Evolutionary conservation across 2,329 filamentous ascomycete species (phyloP).

Genomic region (Drechslerella coelobrocha): DNA sequence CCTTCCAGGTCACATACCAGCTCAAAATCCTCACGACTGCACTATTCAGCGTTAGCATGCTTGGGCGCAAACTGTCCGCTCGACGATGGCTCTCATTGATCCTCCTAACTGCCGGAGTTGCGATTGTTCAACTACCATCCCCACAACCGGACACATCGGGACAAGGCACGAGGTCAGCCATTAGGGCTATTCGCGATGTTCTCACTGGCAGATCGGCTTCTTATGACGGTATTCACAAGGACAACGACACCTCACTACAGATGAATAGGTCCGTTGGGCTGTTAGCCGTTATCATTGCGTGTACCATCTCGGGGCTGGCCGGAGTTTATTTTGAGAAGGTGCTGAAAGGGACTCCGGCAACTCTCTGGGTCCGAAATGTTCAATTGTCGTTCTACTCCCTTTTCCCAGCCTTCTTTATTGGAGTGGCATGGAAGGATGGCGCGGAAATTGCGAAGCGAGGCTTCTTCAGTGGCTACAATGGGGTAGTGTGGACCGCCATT

Average conservation of each 20-base stretch:
- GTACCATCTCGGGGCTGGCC: conserved; percentile 80
- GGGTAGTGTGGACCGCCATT: conserved; percentile 86
- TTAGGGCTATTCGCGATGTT: conserved; percentile 80
- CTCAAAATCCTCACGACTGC: conserved; percentile 92
- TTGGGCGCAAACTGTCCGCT: conserved; percentile 72
- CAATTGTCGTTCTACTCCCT: conserved; percentile 94
- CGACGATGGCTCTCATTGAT: conserved; percentile 82
- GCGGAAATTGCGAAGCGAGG: conserved; percentile 80
- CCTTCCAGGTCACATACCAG: conserved; percentile 93
- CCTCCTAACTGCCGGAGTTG: conserved; percentile 80
- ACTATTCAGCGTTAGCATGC: conserved; percentile 79
- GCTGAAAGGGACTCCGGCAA: conserved; percentile 82
- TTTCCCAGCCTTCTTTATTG: conserved; percentile 84
- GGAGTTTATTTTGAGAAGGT: conserved; percentile 91
- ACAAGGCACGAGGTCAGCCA: conserved; percentile 71
- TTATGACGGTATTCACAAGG: conserved; percentile 64
- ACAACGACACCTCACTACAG: conserved; percentile 61
- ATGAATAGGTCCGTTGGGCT: conserved; percentile 84
- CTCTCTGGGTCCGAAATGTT: conserved; percentile 92
- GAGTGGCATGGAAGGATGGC: conserved; percentile 86
- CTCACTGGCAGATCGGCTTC: conserved; percentile 59
- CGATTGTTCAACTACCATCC: conserved; percentile 79
- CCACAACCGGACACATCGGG: conserved; percentile 62
- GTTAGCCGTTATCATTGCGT: conserved; percentile 77
- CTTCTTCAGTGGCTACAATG: conserved; percentile 95